Evolutionary conservation across 2,329 filamentous ascomycete species (phyloP).

Genomic region (Colletotrichum incanum): DNA sequence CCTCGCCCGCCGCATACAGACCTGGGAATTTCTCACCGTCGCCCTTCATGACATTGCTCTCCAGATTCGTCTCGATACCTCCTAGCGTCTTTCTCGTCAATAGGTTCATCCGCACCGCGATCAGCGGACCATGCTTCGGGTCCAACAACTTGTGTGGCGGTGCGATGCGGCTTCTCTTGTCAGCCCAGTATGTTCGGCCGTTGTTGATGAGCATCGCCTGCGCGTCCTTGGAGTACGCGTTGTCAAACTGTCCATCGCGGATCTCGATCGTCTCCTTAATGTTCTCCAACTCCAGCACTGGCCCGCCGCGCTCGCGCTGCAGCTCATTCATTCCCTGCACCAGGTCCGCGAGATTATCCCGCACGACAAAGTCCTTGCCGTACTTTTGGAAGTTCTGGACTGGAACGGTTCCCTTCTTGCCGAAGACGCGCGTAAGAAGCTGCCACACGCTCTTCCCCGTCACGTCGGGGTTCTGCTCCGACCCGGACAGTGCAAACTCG

Average conservation of each 20-base stretch:
- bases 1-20: constrained; percentile 73
- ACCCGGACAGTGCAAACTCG: constrained; percentile 75
- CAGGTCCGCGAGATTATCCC: constrained; percentile 69
- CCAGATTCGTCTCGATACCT: constrained; percentile 72
- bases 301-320: constrained; percentile 61
- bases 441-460: constrained; percentile 71
- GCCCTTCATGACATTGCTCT: constrained; percentile 68
- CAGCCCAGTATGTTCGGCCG: constrained; percentile 69
- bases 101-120: constrained; percentile 73
- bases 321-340: constrained; percentile 73
- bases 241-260: constrained; percentile 70
- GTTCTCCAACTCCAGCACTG: constrained; percentile 60
- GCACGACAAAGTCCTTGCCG: constrained; percentile 72
- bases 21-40: constrained; percentile 67
- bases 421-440: constrained; percentile 66
- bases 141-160: constrained; percentile 69
- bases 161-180: constrained; percentile 66
- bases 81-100: constrained; percentile 74
- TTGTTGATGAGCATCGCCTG: constrained; percentile 75
- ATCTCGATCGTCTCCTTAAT: constrained; percentile 65
- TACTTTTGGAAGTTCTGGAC: constrained; percentile 74
- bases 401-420: constrained; percentile 65
- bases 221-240: constrained; percentile 72
- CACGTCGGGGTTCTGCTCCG: constrained; percentile 75
- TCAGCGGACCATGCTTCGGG: constrained; percentile 69